Evolutionary conservation across 345 rosid species (phyloP).

Genomic region (Brassica rapa): DNA sequence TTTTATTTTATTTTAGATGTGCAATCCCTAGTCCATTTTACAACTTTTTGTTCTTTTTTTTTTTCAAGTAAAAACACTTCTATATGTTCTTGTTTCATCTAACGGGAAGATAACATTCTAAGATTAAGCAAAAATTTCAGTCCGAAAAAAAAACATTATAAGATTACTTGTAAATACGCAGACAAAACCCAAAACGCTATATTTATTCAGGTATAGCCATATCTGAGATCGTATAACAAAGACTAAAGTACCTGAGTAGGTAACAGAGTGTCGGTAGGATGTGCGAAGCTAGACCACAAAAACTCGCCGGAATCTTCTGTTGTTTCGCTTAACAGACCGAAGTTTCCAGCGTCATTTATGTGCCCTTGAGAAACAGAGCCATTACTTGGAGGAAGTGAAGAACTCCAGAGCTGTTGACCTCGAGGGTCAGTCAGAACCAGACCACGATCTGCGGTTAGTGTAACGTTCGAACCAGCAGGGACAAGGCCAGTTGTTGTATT

Average conservation of each 20-base stretch:
- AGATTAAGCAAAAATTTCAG: too few species aligned
- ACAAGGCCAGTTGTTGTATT: background rate
- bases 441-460: background rate
- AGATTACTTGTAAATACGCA: background rate
- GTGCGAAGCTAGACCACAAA: constrained; percentile 55
- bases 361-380: background rate
- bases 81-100: too few species aligned
- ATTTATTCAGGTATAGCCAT: too few species aligned
- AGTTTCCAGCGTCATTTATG: background rate
- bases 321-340: background rate
- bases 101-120: too few species aligned
- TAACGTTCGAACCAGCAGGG: background rate
- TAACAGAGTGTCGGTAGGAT: constrained; percentile 58
- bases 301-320: background rate
- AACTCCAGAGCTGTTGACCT: background rate
- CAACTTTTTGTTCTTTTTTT: background rate
- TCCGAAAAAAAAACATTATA: too few species aligned
- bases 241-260: constrained; percentile 44
- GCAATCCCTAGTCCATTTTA: background rate
- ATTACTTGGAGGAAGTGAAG: background rate
- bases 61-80: too few species aligned
- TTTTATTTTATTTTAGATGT: background rate
- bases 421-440: background rate
- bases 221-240: background rate
- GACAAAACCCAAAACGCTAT: background rate